Evolutionary conservation across 2,329 filamentous ascomycete species (phyloP).

Genomic region (Grosmannia clavigera): DNA sequence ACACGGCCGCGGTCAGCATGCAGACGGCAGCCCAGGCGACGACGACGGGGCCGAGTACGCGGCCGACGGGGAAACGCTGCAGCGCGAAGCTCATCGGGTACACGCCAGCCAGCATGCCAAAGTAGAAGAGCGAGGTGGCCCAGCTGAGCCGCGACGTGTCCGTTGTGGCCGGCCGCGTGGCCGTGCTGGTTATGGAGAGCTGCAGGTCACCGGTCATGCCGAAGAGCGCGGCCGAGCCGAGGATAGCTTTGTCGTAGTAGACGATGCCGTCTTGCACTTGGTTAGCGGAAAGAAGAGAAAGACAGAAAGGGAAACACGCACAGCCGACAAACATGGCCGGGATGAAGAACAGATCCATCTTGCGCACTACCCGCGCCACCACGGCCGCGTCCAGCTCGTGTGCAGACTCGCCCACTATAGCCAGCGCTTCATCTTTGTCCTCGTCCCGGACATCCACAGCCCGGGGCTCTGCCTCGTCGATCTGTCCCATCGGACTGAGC

Average conservation of each 20-base stretch:
- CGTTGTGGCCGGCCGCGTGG: conserved; percentile 37
- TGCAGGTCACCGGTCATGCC: conserved; percentile 57
- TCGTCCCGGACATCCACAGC: neutral
- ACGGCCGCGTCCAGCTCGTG: conserved; percentile 36
- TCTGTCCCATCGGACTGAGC: neutral
- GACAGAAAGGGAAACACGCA: conserved; percentile 11
- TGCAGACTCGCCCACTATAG: conserved; percentile 42
- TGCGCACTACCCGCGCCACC: conserved; percentile 35
- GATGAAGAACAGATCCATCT: conserved; percentile 45
- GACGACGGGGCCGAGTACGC: conserved; percentile 50
- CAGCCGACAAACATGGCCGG: conserved; percentile 41
- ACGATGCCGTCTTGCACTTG: conserved; percentile 44
- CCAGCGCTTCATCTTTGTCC: neutral
- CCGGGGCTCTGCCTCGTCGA: neutral
- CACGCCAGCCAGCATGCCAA: conserved; percentile 62
- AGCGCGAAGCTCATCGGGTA: conserved; percentile 62
- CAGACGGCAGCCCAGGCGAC: conserved; percentile 55
- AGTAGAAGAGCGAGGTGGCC: conserved; percentile 72
- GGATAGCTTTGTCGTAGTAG: conserved; percentile 63
- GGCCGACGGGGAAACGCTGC: conserved; percentile 54
- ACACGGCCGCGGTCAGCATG: conserved; percentile 30
- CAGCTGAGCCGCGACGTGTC: conserved; percentile 59
- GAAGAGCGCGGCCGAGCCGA: conserved; percentile 60
- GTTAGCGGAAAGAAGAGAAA: no score
- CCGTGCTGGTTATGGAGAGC: conserved; percentile 37